These are phyloP conservation scores for Leucaena leucocephala DNA, from an alignment of 306 rosid species.

Conservation along the genomic window DNA sequence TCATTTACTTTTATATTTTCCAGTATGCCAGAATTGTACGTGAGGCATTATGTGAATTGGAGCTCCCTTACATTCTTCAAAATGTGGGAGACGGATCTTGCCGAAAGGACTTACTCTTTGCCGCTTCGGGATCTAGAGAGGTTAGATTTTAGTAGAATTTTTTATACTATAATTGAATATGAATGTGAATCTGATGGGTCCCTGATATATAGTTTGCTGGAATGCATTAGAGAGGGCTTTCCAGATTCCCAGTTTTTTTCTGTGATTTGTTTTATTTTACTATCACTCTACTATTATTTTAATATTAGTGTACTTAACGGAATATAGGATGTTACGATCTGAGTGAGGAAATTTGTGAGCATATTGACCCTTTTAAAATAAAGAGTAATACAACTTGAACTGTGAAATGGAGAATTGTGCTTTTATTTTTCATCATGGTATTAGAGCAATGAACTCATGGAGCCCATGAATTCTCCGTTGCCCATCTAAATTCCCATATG, in stretches of 20 bases:
- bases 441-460: no score
- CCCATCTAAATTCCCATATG: no score
- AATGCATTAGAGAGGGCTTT: background rate
- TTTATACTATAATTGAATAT: conserved; percentile 15
- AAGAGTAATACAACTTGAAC: no score
- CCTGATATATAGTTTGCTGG: background rate
- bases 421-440: no score
- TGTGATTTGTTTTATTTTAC: background rate
- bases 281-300: no score
- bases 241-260: background rate
- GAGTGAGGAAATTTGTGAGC: no score
- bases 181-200: background rate
- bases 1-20: conserved; percentile 15
- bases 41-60: conserved; percentile 95
- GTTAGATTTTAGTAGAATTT: conserved; percentile 43
- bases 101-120: conserved; percentile 54
- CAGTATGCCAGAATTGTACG: conserved; percentile 89
- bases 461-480: no score
- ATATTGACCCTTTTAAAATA: no score
- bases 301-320: background rate
- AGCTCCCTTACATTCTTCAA: conserved; percentile 87
- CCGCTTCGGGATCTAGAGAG: conserved; percentile 71
- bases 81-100: conserved; percentile 84
- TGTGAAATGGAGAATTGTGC: no score
- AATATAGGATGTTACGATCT: no score